These are phyloP conservation scores for Pythium dissimile DNA, from an alignment of 352 stramenopile species.

Conservation along the genomic window DNA sequence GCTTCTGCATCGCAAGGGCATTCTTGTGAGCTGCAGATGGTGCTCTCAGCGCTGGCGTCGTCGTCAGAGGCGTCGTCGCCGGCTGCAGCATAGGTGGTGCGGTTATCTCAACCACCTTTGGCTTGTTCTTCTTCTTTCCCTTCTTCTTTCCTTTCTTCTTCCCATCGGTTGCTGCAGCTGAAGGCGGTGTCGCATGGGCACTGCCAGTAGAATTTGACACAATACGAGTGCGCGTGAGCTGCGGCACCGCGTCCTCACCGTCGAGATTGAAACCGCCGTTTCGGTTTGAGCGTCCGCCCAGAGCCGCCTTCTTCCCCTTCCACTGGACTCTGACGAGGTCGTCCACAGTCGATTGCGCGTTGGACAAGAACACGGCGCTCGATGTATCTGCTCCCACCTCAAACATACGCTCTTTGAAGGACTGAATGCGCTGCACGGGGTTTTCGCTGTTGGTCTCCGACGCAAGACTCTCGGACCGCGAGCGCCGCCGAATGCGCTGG, in stretches of 20 bases:
- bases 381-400: constrained; percentile 28
- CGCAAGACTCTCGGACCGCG: constrained; percentile 25
- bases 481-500: not conserved
- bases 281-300: not conserved
- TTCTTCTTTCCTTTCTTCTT: constrained; percentile 19
- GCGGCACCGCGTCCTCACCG: constrained; percentile 7
- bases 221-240: constrained; percentile 9
- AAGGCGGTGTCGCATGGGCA: not conserved
- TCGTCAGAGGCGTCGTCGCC: not conserved
- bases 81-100: not conserved
- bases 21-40: not conserved
- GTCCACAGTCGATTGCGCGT: constrained; percentile 10
- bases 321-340: constrained; percentile 38
- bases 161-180: constrained; percentile 20
- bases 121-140: constrained; percentile 12
- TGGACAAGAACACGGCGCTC: not conserved
- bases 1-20: not conserved
- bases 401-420: constrained; percentile 62
- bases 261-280: not conserved
- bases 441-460: constrained; percentile 18
- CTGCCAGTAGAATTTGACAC: not conserved
- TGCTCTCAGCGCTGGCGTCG: not conserved
- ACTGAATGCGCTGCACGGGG: constrained; percentile 36
- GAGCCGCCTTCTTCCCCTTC: constrained; percentile 28
- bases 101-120: constrained; percentile 11